phyloP scores from a whole-genome alignment of 192 early-diverging fungal genomes.

The Podila epigama region DNA sequence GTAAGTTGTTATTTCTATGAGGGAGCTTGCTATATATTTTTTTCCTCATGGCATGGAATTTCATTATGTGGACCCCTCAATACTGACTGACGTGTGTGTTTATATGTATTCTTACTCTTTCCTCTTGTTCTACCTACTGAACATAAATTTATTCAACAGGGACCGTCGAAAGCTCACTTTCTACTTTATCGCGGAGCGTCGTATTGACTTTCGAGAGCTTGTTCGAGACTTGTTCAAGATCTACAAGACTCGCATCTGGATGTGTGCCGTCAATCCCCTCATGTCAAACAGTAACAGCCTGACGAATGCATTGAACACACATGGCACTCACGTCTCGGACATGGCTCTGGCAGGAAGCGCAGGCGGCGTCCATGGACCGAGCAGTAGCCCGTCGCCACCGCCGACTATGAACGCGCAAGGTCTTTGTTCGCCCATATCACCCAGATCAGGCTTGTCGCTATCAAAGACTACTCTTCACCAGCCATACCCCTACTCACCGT shows the following conservation, averaged over 20 bases:
- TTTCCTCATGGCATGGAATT: not conserved
- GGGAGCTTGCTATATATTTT: not conserved
- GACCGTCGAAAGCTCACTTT: constrained; percentile 97
- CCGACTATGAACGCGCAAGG: too few relatives aligned
- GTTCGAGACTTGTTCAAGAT: constrained; percentile 96
- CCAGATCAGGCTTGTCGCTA: not conserved
- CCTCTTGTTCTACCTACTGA: not conserved
- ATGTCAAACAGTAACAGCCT: not conserved
- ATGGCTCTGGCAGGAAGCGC: too few relatives aligned
- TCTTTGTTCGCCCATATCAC: not conserved
- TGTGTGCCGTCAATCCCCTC: constrained; percentile 62
- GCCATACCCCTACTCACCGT: not conserved
- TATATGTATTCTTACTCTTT: too few relatives aligned
- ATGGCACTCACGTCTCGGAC: too few relatives aligned
- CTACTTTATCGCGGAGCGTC: constrained; percentile 92
- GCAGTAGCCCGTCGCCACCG: too few relatives aligned
- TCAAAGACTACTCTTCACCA: not conserved
- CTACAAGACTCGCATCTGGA: constrained; percentile 98
- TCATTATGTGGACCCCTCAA: not conserved
- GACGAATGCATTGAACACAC: constrained; percentile 10
- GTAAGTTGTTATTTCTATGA: constrained; percentile 48
- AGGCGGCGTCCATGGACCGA: too few relatives aligned
- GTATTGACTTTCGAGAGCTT: constrained; percentile 96
- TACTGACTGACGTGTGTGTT: not conserved
- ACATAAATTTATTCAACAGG: constrained; percentile 53